Evolutionary conservation across 805 yeast genomes (phyloP), one percentile per base, ranked within the genome.

Genomic region (Brettanomyces sp.): DNA sequence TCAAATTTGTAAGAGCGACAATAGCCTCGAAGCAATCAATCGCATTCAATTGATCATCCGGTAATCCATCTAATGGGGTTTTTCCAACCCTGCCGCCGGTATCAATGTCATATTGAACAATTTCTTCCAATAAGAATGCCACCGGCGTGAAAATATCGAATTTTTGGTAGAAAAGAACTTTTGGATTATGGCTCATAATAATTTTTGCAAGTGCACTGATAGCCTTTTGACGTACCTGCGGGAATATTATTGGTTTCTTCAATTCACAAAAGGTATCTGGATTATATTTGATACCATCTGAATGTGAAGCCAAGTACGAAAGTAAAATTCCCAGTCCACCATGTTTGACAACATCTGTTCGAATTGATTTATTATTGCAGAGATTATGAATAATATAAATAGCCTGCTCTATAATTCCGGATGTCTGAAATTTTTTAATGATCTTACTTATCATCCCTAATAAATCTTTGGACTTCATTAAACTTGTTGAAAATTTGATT

Each of bases 1-100:
- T 59, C 4, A 78, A 45, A 51, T 79, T 78, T 9, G 79, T 72
- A 40, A 79, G 60, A 0, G 81, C 75, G 21, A 74, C 55, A 33
- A 78, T 58, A 0, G 72, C 51, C 47, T 73, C 76, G 49, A 69
- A 72, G 25, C 65, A 63, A 47, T 76, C 82, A 14, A 45, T 39
- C 2, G 44, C 36, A 7, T 46, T 46, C 12, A 72, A 52, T 3
- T 52, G 50, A 1, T 69, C 60, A 14, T 67, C 49, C 5, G 59
- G 55, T 0, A 50, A 43, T 4, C 46, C 47, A 12, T 44, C 41
- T 25, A 58, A 51, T 5, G 63, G 61, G 3, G 61, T 56, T 5
- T 47, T 45, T 9, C 44, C 47, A 1, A 36, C 23, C 11, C 54
- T 45, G 1, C 57, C 59, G 38, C 57, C 56, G 1, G 42, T 36